These are phyloP conservation scores for Boletus speciosus DNA, from an alignment of 768 basidiomycete species.

Conservation along the genomic window DNA sequence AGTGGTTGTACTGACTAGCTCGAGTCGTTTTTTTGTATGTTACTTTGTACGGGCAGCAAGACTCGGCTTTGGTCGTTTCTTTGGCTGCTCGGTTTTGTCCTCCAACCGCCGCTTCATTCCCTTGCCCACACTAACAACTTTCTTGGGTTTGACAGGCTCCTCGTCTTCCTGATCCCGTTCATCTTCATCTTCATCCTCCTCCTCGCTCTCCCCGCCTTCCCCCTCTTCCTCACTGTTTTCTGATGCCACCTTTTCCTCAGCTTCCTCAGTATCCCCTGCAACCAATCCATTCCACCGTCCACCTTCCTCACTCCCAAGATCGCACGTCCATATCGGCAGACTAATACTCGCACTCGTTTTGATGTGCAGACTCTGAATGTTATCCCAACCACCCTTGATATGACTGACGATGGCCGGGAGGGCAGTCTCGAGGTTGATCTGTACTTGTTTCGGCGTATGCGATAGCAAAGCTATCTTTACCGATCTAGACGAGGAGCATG, in stretches of 20 bases:
- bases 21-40: neutral
- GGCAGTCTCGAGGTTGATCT: slow-evolving; percentile 74
- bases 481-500: slow-evolving; percentile 45
- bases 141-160: neutral
- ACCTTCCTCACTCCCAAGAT: slow-evolving; percentile 49
- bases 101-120: slow-evolving; percentile 11
- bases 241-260: neutral
- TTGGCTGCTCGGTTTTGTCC: slow-evolving; percentile 12
- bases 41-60: neutral
- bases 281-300: slow-evolving; percentile 32
- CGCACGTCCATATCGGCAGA: slow-evolving; percentile 89
- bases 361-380: slow-evolving; percentile 83
- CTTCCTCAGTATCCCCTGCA: slow-evolving; percentile 2
- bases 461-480: slow-evolving; percentile 78
- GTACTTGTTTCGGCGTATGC: slow-evolving; percentile 68
- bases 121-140: neutral
- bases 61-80: slow-evolving; percentile 13
- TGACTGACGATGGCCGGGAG: slow-evolving; percentile 69
- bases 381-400: slow-evolving; percentile 84
- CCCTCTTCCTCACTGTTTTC: neutral
- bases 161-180: neutral
- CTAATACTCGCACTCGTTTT: slow-evolving; percentile 83
- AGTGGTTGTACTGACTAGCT: neutral
- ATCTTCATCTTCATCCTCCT: neutral
- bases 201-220: neutral